Evolutionary conservation across 2,329 filamentous ascomycete genomes (phyloP).

Genomic region (Pyricularia sp.): DNA sequence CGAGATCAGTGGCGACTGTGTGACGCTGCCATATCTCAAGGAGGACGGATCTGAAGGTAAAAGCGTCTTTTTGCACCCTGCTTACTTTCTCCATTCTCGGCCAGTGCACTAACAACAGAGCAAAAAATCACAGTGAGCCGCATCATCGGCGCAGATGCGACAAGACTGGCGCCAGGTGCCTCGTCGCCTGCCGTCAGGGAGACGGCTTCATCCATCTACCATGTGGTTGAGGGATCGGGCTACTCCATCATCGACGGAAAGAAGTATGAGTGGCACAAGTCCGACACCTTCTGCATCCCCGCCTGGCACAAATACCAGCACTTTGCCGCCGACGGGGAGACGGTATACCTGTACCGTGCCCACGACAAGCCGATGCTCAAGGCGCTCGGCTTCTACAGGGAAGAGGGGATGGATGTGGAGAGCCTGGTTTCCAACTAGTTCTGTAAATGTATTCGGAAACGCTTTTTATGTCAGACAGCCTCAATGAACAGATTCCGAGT

Average conservation of each 20-base stretch:
- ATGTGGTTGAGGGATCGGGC: constrained; percentile 35
- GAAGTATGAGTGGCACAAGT: constrained; percentile 28
- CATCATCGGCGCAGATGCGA: constrained; percentile 33
- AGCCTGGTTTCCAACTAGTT: constrained; percentile 17
- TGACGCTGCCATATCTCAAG: constrained; percentile 18
- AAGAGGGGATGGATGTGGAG: constrained; percentile 25
- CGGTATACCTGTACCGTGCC: constrained; percentile 38
- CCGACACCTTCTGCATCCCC: constrained; percentile 42
- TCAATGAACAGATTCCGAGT: too few species aligned
- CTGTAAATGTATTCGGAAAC: not conserved
- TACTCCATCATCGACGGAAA: constrained; percentile 24
- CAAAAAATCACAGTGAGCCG: constrained; percentile 21
- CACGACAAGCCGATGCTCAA: constrained; percentile 42
- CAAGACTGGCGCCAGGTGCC: constrained; percentile 23
- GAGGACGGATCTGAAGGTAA: constrained; percentile 17
- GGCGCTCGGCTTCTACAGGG: constrained; percentile 35
- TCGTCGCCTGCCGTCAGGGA: constrained; percentile 27
- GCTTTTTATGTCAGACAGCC: too few species aligned
- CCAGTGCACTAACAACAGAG: not conserved
- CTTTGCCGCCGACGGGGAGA: constrained; percentile 18
- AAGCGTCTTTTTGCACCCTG: not conserved
- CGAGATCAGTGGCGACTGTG: constrained; percentile 14
- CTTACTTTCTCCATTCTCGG: not conserved
- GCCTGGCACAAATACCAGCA: constrained; percentile 38
- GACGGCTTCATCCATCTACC: constrained; percentile 38